Base-by-base conservation (phyloP, 2,329 filamentous ascomycete genomes). In the Fusarium sp. region DNA sequence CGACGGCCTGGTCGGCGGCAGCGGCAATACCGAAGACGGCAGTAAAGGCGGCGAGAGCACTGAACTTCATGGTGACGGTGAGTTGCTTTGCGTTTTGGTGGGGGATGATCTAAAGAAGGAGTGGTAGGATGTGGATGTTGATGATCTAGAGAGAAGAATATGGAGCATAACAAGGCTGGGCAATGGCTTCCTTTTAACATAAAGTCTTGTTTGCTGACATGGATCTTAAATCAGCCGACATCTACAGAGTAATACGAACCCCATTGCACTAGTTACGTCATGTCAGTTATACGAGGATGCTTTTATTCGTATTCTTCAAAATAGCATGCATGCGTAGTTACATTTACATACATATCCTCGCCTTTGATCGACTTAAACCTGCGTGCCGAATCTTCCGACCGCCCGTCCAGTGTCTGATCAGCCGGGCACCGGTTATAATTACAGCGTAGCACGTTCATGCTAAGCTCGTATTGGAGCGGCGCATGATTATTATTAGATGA, bases 1-100 rank as follows among this genome's bases (percentile, higher is more conserved):
- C 75, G 44, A 71, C 53, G 46, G 76, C 76, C 47, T 73, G 4
- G 31, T 33, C n/a, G 55, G 63, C 69, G 23, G 42, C 49, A 31
- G 47, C 13, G 45, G 71, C 62, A 62, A 68, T 60, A 6, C 64
- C 72, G 42, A 75, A 44, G 53, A 77, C 63, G 65, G 75, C 71
- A 53, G 72, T 72, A 58, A 68, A 23, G 9, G 69, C 57, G 45
- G 68, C 41, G 43, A 68, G 41, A 17, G 70, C 32, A 50, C 49
- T 62, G 53, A 69, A 51, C 71, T 74, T 73, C 72, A 74, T 74
- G 29, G 19, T 73, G 65, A 49, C 11, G 49, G 42, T 48, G 25
- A 25, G 23, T 14, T 33, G 31, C n/a, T 13, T 21, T 37, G 11
- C 7, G 35, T 37, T 9, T 47, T 14, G 3, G n/a, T 23, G 45